A percentile compares a stretch with the other conserved stretches of the same genome.
phyloP scores from a whole-genome alignment of 495 filamentous ascomycete species.

The Neurospora discreta region DNA sequence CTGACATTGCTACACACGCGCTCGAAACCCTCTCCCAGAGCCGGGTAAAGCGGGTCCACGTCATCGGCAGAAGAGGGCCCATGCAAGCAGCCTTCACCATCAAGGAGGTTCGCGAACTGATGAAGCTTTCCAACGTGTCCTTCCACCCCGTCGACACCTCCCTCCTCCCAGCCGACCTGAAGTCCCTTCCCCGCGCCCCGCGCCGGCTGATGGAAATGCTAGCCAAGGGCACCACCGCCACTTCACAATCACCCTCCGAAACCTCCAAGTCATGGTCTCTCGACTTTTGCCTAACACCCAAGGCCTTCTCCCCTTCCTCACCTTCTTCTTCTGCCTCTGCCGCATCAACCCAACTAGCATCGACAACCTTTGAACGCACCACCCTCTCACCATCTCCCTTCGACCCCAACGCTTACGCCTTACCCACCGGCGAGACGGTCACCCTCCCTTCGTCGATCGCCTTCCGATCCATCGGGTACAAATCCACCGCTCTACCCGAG shows the following conservation, averaged over 20 bases:
- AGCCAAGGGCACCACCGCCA: slow-evolving; percentile 46
- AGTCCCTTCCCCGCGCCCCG: slow-evolving; percentile 57
- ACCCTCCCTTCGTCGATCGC: slow-evolving; percentile 50
- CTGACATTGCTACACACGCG: slow-evolving; percentile 80
- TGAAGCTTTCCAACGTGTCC: slow-evolving; percentile 60
- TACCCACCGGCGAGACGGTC: slow-evolving; percentile 31
- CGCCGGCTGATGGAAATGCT: slow-evolving; percentile 73
- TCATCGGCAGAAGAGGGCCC: slow-evolving; percentile 79
- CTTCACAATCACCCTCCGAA: neutral
- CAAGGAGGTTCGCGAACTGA: slow-evolving; percentile 80
- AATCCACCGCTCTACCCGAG: slow-evolving; percentile 63
- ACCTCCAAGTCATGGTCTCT: slow-evolving; percentile 64
- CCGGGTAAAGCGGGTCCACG: slow-evolving; percentile 63
- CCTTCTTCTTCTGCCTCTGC: slow-evolving; percentile 28
- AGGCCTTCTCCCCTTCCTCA: slow-evolving; percentile 46
- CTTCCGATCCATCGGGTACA: slow-evolving; percentile 90
- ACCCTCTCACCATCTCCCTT: slow-evolving; percentile 31
- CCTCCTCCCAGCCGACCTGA: slow-evolving; percentile 51
- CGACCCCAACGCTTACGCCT: slow-evolving; percentile 40
- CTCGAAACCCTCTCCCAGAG: slow-evolving; percentile 63
- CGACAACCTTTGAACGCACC: slow-evolving; percentile 58
- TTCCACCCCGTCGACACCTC: slow-evolving; percentile 58
- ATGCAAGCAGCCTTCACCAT: slow-evolving; percentile 92
- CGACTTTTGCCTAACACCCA: slow-evolving; percentile 69
- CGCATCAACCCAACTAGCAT: slow-evolving; percentile 30